Conservation (phyloP, 106 monocot genomes). For the Dendrobium chrysotoxum region DNA sequence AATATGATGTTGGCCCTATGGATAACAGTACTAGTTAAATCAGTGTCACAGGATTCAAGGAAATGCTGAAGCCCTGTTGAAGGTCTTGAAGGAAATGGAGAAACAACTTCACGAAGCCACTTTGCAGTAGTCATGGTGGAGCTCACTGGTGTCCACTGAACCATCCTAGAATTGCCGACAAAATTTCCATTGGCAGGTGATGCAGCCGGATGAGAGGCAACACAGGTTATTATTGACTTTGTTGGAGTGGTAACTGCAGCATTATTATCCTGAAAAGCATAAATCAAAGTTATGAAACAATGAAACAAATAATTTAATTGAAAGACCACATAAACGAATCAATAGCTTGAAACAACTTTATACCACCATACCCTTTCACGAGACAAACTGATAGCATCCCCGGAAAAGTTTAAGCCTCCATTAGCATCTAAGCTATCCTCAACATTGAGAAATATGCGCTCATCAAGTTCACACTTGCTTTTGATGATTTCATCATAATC, state of each 20-base stretch:
- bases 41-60: constrained; percentile 49
- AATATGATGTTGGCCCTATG: constrained; percentile 62
- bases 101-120: constrained; percentile 88
- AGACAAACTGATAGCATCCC: constrained; percentile 30
- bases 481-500: constrained; percentile 55
- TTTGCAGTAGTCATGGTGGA: constrained; percentile 95
- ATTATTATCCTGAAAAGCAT: constrained; percentile 35
- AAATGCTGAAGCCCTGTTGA: constrained; percentile 68
- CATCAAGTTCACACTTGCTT: constrained; percentile 56
- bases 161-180: constrained; percentile 28
- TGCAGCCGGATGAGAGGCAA: constrained; percentile 44
- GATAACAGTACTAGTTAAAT: constrained; percentile 42
- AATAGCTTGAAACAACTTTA: constrained; percentile 6
- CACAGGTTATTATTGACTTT: constrained; percentile 50
- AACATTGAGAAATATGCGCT: constrained; percentile 59
- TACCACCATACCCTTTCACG: constrained; percentile 37
- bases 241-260: constrained; percentile 54
- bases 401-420: constrained; percentile 39
- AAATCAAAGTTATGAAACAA: constrained; percentile 3
- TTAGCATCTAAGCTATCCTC: constrained; percentile 44
- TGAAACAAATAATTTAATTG: background rate
- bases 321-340: background rate
- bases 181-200: constrained; percentile 40
- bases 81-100: constrained; percentile 61
- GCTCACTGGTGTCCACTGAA: constrained; percentile 68